A percentile compares a stretch with the other conserved stretches of the same genome.
These are phyloP conservation scores for Xylariales sp. DNA, from an alignment of 2,329 filamentous ascomycete genomes.

Conservation along the genomic window DNA sequence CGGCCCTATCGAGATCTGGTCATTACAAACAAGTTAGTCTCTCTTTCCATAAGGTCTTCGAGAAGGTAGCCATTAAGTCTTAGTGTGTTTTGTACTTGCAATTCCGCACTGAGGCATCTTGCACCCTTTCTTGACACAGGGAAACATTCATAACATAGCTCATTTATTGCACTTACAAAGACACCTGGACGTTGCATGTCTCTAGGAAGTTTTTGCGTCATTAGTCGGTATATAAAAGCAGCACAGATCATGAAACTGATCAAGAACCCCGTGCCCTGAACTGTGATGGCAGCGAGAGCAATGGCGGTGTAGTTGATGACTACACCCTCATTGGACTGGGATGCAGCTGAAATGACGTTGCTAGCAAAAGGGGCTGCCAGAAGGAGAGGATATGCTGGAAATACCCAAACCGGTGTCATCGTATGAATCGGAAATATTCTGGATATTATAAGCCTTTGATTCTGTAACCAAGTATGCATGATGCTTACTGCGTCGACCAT, in stretches of 20 bases:
- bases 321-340: conserved; percentile 18
- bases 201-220: conserved; percentile 79
- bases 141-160: too few relatives aligned
- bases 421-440: conserved; percentile 63
- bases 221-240: conserved; percentile 78
- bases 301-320: conserved; percentile 40
- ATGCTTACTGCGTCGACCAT: conserved; percentile 53
- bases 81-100: too few relatives aligned
- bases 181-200: conserved; percentile 75
- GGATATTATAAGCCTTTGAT: background rate
- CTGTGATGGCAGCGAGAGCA: conserved; percentile 42
- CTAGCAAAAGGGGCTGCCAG: conserved; percentile 70
- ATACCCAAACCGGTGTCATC: conserved; percentile 88
- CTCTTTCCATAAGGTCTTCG: too few relatives aligned
- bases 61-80: too few relatives aligned
- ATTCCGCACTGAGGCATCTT: too few relatives aligned
- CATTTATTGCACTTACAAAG: too few relatives aligned
- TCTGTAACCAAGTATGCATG: background rate
- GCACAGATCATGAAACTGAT: conserved; percentile 74
- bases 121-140: too few relatives aligned
- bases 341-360: conserved; percentile 43
- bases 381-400: conserved; percentile 77
- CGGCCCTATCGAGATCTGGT: conserved; percentile 77
- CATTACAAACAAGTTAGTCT: too few relatives aligned
- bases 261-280: conserved; percentile 52